Evolutionary conservation across 2,329 filamentous ascomycete genomes (phyloP), one percentile per base, ranked within the genome.

Genomic region (Helotiales sp.): DNA sequence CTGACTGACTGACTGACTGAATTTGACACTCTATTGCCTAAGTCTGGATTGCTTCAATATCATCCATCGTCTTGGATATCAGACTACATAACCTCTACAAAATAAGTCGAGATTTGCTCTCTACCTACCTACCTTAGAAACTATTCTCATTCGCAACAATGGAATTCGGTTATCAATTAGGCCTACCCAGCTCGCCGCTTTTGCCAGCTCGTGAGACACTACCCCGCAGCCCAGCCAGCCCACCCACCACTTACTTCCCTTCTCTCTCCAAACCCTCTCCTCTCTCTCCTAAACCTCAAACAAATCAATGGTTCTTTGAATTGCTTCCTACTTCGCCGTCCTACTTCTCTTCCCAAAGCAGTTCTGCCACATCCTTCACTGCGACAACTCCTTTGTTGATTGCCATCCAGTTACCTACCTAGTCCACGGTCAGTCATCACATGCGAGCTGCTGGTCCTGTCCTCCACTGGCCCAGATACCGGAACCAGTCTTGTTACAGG

Each of bases 381-480:
- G 30, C 34, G 54, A 40, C 22, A n/a, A 57, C 54, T 57, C 40
- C 54, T 57, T 57, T 24, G 20, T 24, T 40, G 54, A 40, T 24
- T 22, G 30, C 7, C 30, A 37, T 24, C 54, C 30, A 37, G 30
- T 45, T 50, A 30, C 6, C n/a, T n/a, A n/a, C n/a, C n/a, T n/a
- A n/a, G n/a, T 61, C 59, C 45, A 26, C 34, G 24, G 32, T 20
- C 57, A 7, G 24, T 24, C 43, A 52, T 50, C 59, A 50, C 59
- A 61, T 61, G 59, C 59, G 22, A n/a, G 6, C 45, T n/a, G 34
- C 20, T 10, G 22, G 4, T 4, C 45, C 22, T 2, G 13, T 15
- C 30, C 26, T 60, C 34, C 57, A 45, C 40, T 45, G 20, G 57
- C 57, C 59, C 28, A 61, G 40, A 61, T 37, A 61, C 59, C 45